Conservation (phyloP, 805 yeast species). For the Zygotorulaspora chibaensis region DNA sequence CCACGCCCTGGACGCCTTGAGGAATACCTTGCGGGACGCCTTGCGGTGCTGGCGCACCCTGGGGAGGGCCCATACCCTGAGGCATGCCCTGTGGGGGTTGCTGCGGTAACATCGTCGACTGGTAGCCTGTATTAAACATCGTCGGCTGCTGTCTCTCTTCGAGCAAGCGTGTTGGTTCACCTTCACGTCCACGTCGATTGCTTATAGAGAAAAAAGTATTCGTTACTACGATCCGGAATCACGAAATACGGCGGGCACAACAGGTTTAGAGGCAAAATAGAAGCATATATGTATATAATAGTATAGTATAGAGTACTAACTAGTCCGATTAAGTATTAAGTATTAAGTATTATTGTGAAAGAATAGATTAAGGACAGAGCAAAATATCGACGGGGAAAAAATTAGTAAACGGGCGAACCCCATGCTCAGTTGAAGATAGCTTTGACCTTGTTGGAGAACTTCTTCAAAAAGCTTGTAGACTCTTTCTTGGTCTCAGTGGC, state of each 20-base stretch:
- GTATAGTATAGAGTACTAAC: background rate
- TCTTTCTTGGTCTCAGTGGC: conserved; percentile 13
- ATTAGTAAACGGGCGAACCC: background rate
- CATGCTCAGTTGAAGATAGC: conserved; percentile 3
- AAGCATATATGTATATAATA: background rate
- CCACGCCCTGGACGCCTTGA: background rate
- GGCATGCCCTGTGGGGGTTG: background rate
- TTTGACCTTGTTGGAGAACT: conserved; percentile 14
- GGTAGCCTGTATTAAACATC: background rate
- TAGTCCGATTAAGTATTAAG: background rate
- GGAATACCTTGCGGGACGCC: conserved; percentile 1
- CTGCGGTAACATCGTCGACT: background rate
- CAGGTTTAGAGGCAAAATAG: too few relatives aligned
- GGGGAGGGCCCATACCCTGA: background rate
- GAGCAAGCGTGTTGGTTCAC: too few relatives aligned
- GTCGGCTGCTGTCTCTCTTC: background rate
- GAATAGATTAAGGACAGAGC: conserved; percentile 1
- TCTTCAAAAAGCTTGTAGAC: conserved; percentile 14
- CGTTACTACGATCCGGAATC: too few relatives aligned
- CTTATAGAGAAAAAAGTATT: too few relatives aligned
- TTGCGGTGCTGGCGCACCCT: background rate
- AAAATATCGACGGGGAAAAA: background rate
- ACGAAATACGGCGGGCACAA: too few relatives aligned
- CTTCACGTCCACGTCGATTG: too few relatives aligned
- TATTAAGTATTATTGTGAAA: conserved; percentile 1